Evolutionary conservation across 2,329 filamentous ascomycete species (phyloP), one percentile per base, ranked within the genome.

Genomic region (Lachnellula arida): DNA sequence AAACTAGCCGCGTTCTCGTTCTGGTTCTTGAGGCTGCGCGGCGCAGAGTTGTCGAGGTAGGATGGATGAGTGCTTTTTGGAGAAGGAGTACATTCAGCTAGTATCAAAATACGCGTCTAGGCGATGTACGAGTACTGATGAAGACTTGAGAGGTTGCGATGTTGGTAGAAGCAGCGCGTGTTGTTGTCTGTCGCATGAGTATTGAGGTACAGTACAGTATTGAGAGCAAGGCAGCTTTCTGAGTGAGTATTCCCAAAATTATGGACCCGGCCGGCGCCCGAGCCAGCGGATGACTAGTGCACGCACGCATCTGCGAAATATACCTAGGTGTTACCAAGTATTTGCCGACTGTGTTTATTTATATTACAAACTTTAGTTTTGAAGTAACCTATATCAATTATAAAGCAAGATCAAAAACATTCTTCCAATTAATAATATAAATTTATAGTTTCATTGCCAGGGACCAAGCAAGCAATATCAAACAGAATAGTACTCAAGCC

Each of bases 1-100:
- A 62, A 63, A 57, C 58, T 42, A 19, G 48, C 22, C n/a, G 49
- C 60, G 57, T 64, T 53, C 65, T 62, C 56, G 62, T 66, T 60
- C 56, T 60, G 60, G 55, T 58, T 49, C 34, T 42, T 1, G 51
- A 35, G 14, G 28, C 17, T 19, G 37, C 53, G 50, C 25, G 9
- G 35, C 25, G 49, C 25, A 32, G 49, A 17, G n/a, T n/a, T 52
- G 17, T 54, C n/a, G 42, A 19, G n/a, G n/a, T 39, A 39, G 11
- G 15, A 11, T 32, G 32, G 42, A n/a, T 6, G 5, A 35, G 6
- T 6, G 43, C 8, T 17, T 23, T 22, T 39, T 14, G 25, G 46
- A 28, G 28, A 46, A 15, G 34, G 17, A 11, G 44, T 15, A 46
- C 44, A 32, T 46, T 52, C 52, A 58, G 56, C 49, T 32, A 32